phyloP scores from a whole-genome alignment of 1,139 yeast genomes.

The Geotrichum candidum region DNA sequence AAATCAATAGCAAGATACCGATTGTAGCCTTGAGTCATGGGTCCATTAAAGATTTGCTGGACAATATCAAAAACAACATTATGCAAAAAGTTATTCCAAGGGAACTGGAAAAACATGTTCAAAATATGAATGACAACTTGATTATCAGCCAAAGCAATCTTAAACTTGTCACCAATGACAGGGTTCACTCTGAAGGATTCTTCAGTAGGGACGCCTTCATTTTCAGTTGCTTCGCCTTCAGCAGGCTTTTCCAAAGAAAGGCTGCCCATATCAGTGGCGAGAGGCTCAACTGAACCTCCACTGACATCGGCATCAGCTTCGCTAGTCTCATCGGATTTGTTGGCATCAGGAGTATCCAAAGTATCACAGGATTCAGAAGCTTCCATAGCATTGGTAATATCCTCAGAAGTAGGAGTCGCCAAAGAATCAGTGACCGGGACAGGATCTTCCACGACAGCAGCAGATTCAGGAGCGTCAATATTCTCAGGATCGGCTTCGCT shows the following conservation, averaged over 20 bases:
- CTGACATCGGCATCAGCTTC: slow-evolving; percentile 24
- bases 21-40: slow-evolving; percentile 89
- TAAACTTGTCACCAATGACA: slow-evolving; percentile 84
- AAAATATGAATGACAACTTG: slow-evolving; percentile 72
- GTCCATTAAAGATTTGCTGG: slow-evolving; percentile 92
- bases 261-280: slow-evolving; percentile 1
- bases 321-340: slow-evolving; percentile 17
- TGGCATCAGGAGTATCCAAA: slow-evolving; percentile 15
- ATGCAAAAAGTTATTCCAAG: slow-evolving; percentile 97
- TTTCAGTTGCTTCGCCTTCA: background rate
- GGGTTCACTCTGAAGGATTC: slow-evolving; percentile 52
- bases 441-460: background rate
- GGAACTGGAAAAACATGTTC: slow-evolving; percentile 81
- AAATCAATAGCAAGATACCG: slow-evolving; percentile 82
- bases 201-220: slow-evolving; percentile 4
- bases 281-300: slow-evolving; percentile 23
- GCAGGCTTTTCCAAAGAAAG: slow-evolving; percentile 1
- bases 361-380: background rate
- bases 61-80: slow-evolving; percentile 96
- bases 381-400: background rate
- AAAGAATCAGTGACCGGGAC: background rate
- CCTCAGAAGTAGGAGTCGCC: background rate
- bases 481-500: slow-evolving; percentile 14
- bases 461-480: slow-evolving; percentile 7
- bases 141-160: slow-evolving; percentile 78